Percentiles rank a stretch among this genome's conserved stretches.
These are phyloP conservation scores for Tolypocladium capitatum DNA, from an alignment of 2,329 filamentous ascomycete species.

Conservation along the genomic window DNA sequence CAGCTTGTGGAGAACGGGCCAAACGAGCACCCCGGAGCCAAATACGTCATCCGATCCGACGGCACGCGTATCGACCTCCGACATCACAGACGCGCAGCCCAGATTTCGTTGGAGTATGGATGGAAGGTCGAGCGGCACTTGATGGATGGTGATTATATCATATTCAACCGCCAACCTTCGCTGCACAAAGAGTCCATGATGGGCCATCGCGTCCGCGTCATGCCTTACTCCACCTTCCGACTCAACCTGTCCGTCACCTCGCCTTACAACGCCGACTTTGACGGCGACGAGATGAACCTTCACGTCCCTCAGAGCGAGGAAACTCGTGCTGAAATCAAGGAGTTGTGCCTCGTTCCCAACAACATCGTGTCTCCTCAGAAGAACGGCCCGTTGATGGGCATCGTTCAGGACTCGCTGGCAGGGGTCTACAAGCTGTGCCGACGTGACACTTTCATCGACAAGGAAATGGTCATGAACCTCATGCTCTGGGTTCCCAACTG, in stretches of 20 bases:
- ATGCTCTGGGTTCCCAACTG: constrained; percentile 96
- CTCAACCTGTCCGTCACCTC: constrained; percentile 95
- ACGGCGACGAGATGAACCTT: constrained; percentile 99
- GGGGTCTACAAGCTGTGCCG: constrained; percentile 95
- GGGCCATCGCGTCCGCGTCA: constrained; percentile 93
- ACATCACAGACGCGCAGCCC: constrained; percentile 77
- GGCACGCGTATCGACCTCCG: constrained; percentile 90
- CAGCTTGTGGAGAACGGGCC: constrained; percentile 85
- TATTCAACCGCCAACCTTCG: constrained; percentile 98
- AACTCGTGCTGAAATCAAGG: constrained; percentile 83
- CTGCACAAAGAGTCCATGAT: constrained; percentile 99
- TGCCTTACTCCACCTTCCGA: constrained; percentile 98
- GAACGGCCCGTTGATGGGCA: constrained; percentile 97
- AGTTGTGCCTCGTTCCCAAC: constrained; percentile 93
- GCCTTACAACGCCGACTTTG: constrained; percentile 99
- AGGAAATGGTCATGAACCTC: constrained; percentile 89
- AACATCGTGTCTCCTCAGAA: constrained; percentile 98
- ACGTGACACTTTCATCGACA: constrained; percentile 79
- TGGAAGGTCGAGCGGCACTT: constrained; percentile 99
- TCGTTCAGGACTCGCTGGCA: constrained; percentile 93
- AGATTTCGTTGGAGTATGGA: constrained; percentile 82
- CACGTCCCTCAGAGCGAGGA: constrained; percentile 98
- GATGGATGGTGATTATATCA: constrained; percentile 91
- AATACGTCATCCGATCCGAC: constrained; percentile 89
- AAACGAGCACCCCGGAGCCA: constrained; percentile 87